Evolutionary conservation across 371 early-diverging fungal species (phyloP), one percentile per base, ranked within the genome.

Genomic region (Catenaria anguillulae): DNA sequence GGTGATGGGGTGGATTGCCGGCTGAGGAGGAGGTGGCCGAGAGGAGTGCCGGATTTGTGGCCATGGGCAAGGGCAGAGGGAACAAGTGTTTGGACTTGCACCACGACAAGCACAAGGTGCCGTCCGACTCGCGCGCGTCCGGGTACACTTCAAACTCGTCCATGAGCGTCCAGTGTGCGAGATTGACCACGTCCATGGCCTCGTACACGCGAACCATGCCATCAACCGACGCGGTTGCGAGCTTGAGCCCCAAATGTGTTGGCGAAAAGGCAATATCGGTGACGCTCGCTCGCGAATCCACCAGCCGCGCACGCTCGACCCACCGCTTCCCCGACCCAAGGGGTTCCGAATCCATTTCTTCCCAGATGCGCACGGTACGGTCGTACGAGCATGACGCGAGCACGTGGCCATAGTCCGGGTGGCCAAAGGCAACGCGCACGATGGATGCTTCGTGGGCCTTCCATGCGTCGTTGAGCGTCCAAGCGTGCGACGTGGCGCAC

Each of bases 301-400:
- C 75, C 21, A 92, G 66, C 23, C 81, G 72, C 60, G 86, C 85
- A 59, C 77, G 66, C 61, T 79, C 78, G 24, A 73, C 71, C 89
- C 85, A 92, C 60, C 82, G 77, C 42, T 71, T 76, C 60, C 83
- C 84, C 63, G 80, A 82, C 60, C 58, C 43, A 1, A 55, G 60
- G 24, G 66, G 59, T 33, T 68, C 5, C 5, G 40, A 73, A 8
- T 48, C n/a, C 24, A 48, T 12, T 24, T 48, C 93, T 66, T 92
- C 90, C 89, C 91, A 93, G 29, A 96, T 86, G 63, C 84, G 80
- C 4, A 93, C 88, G 29, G 85, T 84, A 33, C 91, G 76, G 71
- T 96, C 96, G 66, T 90, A 85, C 26, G 93, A 92, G 64, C 91
- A 90, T 13, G 89, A 84, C 0, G 94, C 94, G 63, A 96, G 76